A percentile compares a stretch with the other conserved stretches of the same genome.
Evolutionary conservation across 2,329 filamentous ascomycete species (phyloP).

Genomic region (Ophiostoma tasmaniense): DNA sequence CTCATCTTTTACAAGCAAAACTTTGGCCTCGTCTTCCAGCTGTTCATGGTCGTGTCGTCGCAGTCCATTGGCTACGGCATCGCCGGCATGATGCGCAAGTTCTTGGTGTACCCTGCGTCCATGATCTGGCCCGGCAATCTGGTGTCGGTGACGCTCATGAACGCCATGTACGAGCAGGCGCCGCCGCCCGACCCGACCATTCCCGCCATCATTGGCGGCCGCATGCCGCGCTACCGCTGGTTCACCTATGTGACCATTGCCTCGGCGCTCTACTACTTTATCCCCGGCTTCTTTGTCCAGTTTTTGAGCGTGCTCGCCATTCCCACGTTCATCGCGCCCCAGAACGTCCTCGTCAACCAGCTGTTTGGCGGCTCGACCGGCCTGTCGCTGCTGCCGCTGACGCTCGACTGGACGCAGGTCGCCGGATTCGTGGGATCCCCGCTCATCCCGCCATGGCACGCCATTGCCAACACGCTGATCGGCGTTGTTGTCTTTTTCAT

Average conservation of each 20-base stretch:
- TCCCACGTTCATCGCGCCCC: conserved; percentile 40
- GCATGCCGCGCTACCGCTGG: conserved; percentile 49
- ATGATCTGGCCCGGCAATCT: conserved; percentile 69
- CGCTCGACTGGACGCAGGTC: conserved; percentile 52
- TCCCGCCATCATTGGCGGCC: conserved; percentile 51
- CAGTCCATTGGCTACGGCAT: conserved; percentile 63
- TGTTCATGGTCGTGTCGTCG: conserved; percentile 58
- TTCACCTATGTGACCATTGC: conserved; percentile 35
- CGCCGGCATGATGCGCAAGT: conserved; percentile 58
- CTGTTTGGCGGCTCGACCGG: conserved; percentile 41
- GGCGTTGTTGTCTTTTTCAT: conserved; percentile 60
- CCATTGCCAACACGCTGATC: conserved; percentile 63
- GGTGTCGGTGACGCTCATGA: conserved; percentile 58
- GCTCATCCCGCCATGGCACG: conserved; percentile 62
- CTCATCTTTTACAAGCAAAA: conserved; percentile 62
- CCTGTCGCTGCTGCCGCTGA: conserved; percentile 36
- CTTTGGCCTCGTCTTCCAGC: conserved; percentile 57
- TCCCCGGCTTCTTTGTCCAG: conserved; percentile 43
- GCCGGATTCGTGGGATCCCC: conserved; percentile 60
- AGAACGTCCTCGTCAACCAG: conserved; percentile 40
- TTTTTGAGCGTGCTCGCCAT: conserved; percentile 41
- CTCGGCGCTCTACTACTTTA: conserved; percentile 45
- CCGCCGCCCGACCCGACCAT: conserved; percentile 41
- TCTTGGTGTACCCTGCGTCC: conserved; percentile 55
- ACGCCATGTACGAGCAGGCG: conserved; percentile 60